Percentiles rank a stretch among this genome's conserved stretches.
phyloP scores from a whole-genome alignment of 2,329 filamentous ascomycete genomes.

The Aspergillus sp. region DNA sequence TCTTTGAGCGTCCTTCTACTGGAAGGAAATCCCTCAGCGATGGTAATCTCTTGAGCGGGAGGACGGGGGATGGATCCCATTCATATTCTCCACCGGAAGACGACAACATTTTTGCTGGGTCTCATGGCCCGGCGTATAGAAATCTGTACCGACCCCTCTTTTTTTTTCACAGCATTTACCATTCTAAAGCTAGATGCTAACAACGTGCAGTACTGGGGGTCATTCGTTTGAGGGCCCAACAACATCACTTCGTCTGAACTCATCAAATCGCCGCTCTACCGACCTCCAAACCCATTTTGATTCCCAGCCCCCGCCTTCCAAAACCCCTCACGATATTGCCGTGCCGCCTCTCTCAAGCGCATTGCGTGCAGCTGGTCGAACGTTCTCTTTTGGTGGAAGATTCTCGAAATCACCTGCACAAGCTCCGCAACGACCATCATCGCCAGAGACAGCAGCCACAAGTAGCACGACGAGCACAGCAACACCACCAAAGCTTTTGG shows the following conservation, averaged over 20 bases:
- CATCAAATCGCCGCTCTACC: slow-evolving; percentile 57
- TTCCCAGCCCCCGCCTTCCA: slow-evolving; percentile 36
- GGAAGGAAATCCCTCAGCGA: slow-evolving; percentile 47
- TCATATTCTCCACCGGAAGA: slow-evolving; percentile 37
- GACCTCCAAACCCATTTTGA: slow-evolving; percentile 45
- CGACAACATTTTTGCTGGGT: slow-evolving; percentile 40
- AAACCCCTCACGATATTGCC: slow-evolving; percentile 43
- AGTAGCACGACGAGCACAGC: slow-evolving; percentile 53
- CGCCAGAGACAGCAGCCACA: slow-evolving; percentile 44
- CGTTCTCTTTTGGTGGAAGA: slow-evolving; percentile 55
- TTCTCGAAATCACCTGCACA: slow-evolving; percentile 32
- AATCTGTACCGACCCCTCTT: slow-evolving; percentile 33
- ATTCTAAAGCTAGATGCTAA: slow-evolving; percentile 2
- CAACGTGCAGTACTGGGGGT: slow-evolving; percentile 42
- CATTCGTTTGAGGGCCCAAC: slow-evolving; percentile 46
- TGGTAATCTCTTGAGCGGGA: slow-evolving; percentile 36
- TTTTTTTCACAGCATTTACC: slow-evolving; percentile 1
- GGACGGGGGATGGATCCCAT: slow-evolving; percentile 34
- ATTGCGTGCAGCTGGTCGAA: slow-evolving; percentile 49
- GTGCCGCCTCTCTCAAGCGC: slow-evolving; percentile 44
- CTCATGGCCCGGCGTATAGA: slow-evolving; percentile 33
- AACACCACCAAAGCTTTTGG: slow-evolving; percentile 52
- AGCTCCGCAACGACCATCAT: slow-evolving; percentile 22
- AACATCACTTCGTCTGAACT: slow-evolving; percentile 55
- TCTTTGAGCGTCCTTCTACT: slow-evolving; percentile 51